Conservation (phyloP, 2,329 filamentous ascomycete genomes). For the Ceratocystis albifundus region DNA sequence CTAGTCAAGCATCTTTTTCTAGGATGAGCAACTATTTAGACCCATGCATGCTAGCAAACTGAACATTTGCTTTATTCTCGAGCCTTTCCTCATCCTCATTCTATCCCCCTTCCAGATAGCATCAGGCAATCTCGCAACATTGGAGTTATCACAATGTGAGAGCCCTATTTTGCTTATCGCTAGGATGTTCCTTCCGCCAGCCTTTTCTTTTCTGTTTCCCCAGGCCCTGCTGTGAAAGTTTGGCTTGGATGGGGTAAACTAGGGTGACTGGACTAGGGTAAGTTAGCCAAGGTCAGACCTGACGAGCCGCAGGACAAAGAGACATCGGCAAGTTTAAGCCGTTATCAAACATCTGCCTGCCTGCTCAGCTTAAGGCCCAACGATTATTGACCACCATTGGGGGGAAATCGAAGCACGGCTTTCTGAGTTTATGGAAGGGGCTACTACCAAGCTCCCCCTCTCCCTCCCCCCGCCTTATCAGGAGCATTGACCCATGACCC, state of each 20-base stretch:
- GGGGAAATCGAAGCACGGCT: neutral
- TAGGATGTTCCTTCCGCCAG: neutral
- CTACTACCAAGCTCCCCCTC: neutral
- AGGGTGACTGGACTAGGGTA: too few relatives aligned
- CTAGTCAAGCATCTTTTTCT: neutral
- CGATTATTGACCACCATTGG: neutral
- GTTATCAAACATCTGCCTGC: neutral
- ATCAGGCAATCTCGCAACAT: neutral
- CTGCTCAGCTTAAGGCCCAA: neutral
- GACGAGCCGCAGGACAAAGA: neutral
- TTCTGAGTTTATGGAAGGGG: neutral
- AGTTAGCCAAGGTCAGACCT: neutral
- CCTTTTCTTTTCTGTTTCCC: neutral
- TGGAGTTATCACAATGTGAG: neutral
- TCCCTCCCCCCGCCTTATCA: neutral
- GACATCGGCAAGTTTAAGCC: neutral
- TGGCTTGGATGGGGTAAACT: neutral
- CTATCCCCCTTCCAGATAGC: neutral
- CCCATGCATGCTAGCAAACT: neutral
- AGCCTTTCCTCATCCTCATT: neutral
- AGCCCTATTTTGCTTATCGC: neutral
- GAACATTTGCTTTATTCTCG: neutral
- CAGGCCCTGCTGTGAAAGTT: neutral
- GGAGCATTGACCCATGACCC: neutral
- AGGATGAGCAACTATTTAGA: neutral